Percentiles rank a stretch among this genome's conserved stretches.
Conservation (phyloP, 2,329 filamentous ascomycete genomes). For the Zelopaecilomyces penicillatus region DNA sequence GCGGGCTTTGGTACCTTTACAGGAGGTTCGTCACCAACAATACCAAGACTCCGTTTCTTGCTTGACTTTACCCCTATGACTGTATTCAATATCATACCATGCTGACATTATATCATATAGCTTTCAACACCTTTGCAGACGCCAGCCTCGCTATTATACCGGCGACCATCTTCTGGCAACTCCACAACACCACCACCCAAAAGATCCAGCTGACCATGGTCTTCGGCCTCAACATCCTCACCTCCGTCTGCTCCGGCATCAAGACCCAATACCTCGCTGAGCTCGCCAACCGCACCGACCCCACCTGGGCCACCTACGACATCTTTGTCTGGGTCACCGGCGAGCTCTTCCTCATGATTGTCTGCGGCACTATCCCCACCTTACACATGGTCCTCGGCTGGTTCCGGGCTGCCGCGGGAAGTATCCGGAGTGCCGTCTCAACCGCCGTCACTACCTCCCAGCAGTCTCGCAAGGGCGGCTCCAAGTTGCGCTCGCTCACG, state of each 20-base stretch:
- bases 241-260: slow-evolving; percentile 16
- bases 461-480: slow-evolving; percentile 2
- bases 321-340: slow-evolving; percentile 16
- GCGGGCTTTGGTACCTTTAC: slow-evolving; percentile 13
- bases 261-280: slow-evolving; percentile 16
- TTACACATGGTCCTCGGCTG: slow-evolving; percentile 11
- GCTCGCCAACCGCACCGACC: slow-evolving; percentile 14
- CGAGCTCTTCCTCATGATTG: slow-evolving; percentile 17
- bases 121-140: slow-evolving; percentile 16
- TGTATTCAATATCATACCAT: background rate
- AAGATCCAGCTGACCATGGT: slow-evolving; percentile 52
- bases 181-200: slow-evolving; percentile 69
- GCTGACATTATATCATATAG: too few species aligned
- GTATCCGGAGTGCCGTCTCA: slow-evolving; percentile 1
- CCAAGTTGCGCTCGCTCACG: slow-evolving; percentile 1
- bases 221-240: slow-evolving; percentile 16
- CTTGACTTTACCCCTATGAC: background rate
- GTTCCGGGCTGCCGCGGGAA: slow-evolving; percentile 4
- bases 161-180: slow-evolving; percentile 51
- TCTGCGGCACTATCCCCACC: slow-evolving; percentile 14
- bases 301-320: slow-evolving; percentile 15
- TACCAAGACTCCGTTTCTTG: too few species aligned
- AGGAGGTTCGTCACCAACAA: slow-evolving; percentile 10
- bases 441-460: background rate
- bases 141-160: slow-evolving; percentile 15